phyloP scores from a whole-genome alignment of 495 filamentous ascomycete species.

The Aspergillus ostianus region DNA sequence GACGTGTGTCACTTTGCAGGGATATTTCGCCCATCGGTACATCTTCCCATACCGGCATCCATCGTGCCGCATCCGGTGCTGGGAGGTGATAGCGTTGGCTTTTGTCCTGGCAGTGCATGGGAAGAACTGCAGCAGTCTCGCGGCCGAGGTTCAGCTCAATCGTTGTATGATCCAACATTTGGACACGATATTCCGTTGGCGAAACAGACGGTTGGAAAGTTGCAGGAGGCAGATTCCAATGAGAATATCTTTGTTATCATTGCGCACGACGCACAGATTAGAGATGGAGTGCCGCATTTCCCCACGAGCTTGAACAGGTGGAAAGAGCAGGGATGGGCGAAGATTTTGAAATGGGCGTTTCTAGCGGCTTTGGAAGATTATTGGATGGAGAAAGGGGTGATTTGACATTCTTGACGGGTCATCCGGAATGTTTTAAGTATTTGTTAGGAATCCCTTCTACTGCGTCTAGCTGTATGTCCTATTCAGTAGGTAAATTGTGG shows the following conservation, averaged over 20 bases:
- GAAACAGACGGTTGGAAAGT: slow-evolving; percentile 35
- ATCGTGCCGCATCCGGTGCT: slow-evolving; percentile 4
- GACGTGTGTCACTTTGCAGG: slow-evolving; percentile 55
- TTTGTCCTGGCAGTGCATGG: slow-evolving; percentile 16
- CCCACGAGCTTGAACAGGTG: not conserved
- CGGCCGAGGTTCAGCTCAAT: slow-evolving; percentile 7
- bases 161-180: slow-evolving; percentile 17
- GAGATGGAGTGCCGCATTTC: not conserved
- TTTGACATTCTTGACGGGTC: too few relatives aligned
- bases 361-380: too few relatives aligned
- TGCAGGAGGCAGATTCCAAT: slow-evolving; percentile 49
- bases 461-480: too few relatives aligned
- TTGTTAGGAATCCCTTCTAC: too few relatives aligned
- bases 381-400: too few relatives aligned
- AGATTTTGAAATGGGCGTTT: not conserved
- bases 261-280: slow-evolving; percentile 27
- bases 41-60: slow-evolving; percentile 21
- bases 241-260: slow-evolving; percentile 52
- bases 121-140: slow-evolving; percentile 13
- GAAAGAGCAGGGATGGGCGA: not conserved
- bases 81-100: not conserved
- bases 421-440: too few relatives aligned
- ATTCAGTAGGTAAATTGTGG: too few relatives aligned
- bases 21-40: slow-evolving; percentile 51
- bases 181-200: slow-evolving; percentile 19